Conservation (phyloP, 345 rosid genomes). For the Heritiera fomes region DNA sequence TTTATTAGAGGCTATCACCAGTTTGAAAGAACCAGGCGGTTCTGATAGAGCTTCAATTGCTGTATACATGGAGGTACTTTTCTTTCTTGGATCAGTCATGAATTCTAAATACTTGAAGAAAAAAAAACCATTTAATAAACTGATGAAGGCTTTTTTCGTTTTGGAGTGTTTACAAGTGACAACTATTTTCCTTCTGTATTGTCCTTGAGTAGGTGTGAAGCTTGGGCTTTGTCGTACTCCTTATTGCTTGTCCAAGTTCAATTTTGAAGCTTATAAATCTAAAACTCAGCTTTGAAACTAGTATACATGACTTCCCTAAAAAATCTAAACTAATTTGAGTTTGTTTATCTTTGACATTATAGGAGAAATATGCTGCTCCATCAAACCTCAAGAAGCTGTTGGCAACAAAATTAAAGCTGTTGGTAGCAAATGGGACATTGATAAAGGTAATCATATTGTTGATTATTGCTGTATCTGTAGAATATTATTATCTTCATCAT, state of each 20-base stretch:
- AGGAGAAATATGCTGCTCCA: conserved; percentile 74
- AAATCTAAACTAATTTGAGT: conserved; percentile 11
- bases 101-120: conserved; percentile 9
- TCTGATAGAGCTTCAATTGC: conserved; percentile 83
- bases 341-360: conserved; percentile 32
- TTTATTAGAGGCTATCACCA: conserved; percentile 72
- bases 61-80: conserved; percentile 69
- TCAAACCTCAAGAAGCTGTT: conserved; percentile 73
- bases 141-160: neutral
- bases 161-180: neutral
- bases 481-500: neutral
- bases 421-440: conserved; percentile 78
- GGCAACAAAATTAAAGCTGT: conserved; percentile 70
- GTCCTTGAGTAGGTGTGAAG: neutral
- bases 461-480: conserved; percentile 1
- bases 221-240: neutral
- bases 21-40: conserved; percentile 80
- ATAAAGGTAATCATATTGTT: conserved; percentile 57
- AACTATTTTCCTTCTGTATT: neutral
- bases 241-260: neutral
- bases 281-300: neutral
- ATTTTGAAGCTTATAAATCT: neutral
- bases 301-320: neutral
- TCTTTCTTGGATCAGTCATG: conserved; percentile 2
- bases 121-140: neutral